phyloP scores from a whole-genome alignment of 164 flowering plant species.

The Santalum album region DNA sequence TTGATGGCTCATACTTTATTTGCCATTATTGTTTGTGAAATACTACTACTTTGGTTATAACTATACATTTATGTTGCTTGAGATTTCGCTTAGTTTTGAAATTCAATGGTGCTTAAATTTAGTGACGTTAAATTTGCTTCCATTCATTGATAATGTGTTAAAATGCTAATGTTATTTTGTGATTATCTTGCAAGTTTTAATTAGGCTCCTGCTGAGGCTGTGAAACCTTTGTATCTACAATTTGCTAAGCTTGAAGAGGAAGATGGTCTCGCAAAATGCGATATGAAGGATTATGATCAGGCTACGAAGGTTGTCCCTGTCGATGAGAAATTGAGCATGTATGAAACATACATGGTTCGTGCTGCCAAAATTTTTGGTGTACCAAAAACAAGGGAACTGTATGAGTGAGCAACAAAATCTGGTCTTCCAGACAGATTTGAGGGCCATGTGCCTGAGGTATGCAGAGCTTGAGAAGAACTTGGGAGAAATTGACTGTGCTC shows the following conservation, averaged over 20 bases:
- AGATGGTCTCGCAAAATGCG: conserved; percentile 82
- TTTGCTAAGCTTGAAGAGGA: conserved; percentile 94
- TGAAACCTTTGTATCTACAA: conserved; percentile 74
- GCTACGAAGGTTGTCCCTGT: conserved; percentile 90
- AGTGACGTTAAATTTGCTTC: no score
- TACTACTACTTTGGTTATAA: no score
- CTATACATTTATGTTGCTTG: no score
- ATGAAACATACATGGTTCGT: conserved; percentile 86
- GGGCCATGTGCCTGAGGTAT: conserved; percentile 81
- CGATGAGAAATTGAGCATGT: conserved; percentile 80
- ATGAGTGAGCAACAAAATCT: conserved; percentile 85
- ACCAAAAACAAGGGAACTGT: conserved; percentile 83
- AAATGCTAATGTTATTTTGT: conserved; percentile 17
- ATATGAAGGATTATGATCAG: conserved; percentile 85
- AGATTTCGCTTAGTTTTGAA: no score
- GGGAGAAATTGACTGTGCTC: conserved; percentile 90
- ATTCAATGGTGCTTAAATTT: no score
- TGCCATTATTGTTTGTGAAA: no score
- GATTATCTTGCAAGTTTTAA: neutral
- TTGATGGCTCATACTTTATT: no score
- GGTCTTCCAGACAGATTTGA: conserved; percentile 89
- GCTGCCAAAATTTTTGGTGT: conserved; percentile 93
- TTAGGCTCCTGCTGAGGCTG: conserved; percentile 87
- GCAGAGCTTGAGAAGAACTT: conserved; percentile 91
- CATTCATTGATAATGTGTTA: neutral